Evolutionary conservation across 1,139 yeast genomes (phyloP).

Genomic region (Debaryomyces robertsiae): DNA sequence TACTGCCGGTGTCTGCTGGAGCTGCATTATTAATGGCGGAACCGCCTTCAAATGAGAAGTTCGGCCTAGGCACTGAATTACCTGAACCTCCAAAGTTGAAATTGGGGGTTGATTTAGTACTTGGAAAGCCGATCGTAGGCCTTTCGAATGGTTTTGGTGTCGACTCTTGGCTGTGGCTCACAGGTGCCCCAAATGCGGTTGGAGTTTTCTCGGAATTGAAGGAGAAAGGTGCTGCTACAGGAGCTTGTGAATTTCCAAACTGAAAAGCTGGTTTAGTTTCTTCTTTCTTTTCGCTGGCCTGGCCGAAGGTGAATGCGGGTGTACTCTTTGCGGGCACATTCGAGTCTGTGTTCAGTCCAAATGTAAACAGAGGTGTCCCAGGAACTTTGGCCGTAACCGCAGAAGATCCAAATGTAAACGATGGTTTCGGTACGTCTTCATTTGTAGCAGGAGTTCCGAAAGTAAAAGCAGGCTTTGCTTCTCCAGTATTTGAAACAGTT

Average conservation of each 20-base stretch:
- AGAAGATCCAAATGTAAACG: conserved; percentile 16
- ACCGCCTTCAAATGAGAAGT: conserved; percentile 3
- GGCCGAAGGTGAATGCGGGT: conserved; percentile 17
- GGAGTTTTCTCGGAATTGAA: conserved; percentile 13
- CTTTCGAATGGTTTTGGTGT: conserved; percentile 9
- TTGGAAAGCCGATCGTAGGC: neutral
- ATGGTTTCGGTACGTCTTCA: conserved; percentile 9
- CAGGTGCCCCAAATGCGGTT: conserved; percentile 12
- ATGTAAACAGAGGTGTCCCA: conserved; percentile 11
- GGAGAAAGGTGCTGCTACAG: conserved; percentile 10
- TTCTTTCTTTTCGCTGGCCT: conserved; percentile 5
- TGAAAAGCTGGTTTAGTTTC: conserved; percentile 16
- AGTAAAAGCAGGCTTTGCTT: conserved; percentile 14
- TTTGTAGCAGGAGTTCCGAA: conserved; percentile 13
- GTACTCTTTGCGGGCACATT: conserved; percentile 2
- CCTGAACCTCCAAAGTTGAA: conserved; percentile 7
- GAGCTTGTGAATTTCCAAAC: conserved; percentile 6
- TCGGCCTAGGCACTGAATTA: conserved; percentile 4
- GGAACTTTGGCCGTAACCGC: conserved; percentile 6
- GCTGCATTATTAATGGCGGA: neutral
- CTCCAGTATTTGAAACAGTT: too few species aligned
- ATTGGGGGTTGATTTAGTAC: conserved; percentile 4
- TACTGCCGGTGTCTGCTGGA: neutral
- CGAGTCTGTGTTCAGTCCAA: conserved; percentile 9
- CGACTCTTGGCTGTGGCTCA: conserved; percentile 8